Percentiles rank a stretch among this genome's conserved stretches.
Conservation (phyloP, 768 basidiomycete genomes). For the Sporobolomyces phaffii region DNA sequence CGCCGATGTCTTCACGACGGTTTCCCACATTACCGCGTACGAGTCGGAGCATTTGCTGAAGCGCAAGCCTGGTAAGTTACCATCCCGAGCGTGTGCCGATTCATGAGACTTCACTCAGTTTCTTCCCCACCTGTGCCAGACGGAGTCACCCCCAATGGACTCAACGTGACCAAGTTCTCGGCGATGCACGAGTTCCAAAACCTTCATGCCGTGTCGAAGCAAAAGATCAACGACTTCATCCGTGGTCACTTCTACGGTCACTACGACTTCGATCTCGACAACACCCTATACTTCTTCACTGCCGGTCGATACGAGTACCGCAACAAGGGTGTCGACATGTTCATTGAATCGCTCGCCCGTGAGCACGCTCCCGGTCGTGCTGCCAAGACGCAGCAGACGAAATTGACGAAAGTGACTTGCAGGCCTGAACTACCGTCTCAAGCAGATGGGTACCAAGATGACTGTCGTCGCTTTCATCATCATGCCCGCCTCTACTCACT, state of each 20-base stretch:
- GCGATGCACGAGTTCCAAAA: conserved; percentile 97
- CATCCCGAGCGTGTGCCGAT: background rate
- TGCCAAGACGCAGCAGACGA: no score
- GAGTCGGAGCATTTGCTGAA: conserved; percentile 94
- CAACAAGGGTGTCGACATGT: conserved; percentile 99
- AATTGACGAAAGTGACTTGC: no score
- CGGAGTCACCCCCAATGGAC: conserved; percentile 91
- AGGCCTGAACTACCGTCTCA: conserved; percentile 60
- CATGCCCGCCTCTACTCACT: conserved; percentile 92
- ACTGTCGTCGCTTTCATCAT: conserved; percentile 98
- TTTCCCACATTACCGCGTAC: conserved; percentile 96
- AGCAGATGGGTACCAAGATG: conserved; percentile 60
- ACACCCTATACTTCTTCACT: conserved; percentile 77
- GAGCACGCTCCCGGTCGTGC: conserved; percentile 36
- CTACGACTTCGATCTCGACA: conserved; percentile 80
- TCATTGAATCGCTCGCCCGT: conserved; percentile 91
- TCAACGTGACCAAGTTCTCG: conserved; percentile 97
- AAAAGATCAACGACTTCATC: conserved; percentile 98
- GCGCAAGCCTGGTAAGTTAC: conserved; percentile 62
- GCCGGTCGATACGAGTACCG: conserved; percentile 99
- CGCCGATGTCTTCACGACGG: conserved; percentile 95
- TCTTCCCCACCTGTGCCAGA: conserved; percentile 49
- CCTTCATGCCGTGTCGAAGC: conserved; percentile 80
- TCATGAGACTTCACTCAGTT: background rate
- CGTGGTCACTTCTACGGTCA: conserved; percentile 92